A percentile compares a stretch with the other conserved stretches of the same genome.
These are phyloP conservation scores for Penicillium sclerotigenum DNA, from an alignment of 2,329 filamentous ascomycete species.

Conservation along the genomic window DNA sequence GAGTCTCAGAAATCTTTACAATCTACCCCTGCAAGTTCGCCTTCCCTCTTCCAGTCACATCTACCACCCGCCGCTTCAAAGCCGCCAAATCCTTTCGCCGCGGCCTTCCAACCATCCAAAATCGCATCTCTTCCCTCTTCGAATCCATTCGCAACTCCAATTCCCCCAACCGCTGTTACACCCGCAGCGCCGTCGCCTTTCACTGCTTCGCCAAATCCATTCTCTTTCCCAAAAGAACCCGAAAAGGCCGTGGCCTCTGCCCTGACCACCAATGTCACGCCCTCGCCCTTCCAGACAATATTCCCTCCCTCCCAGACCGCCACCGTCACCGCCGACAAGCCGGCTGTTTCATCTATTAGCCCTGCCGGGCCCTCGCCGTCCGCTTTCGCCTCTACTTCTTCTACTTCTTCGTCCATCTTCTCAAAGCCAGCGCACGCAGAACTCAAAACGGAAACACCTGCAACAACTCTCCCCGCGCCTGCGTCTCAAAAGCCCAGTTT, in stretches of 20 bases:
- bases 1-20: conserved; percentile 14
- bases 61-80: not conserved
- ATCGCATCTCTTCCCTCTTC: not conserved
- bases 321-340: not conserved
- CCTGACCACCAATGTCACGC: not conserved
- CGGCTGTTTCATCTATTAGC: not conserved
- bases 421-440: not conserved
- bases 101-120: not conserved
- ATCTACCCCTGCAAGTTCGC: not conserved
- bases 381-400: not conserved
- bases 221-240: not conserved
- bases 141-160: conserved; percentile 7
- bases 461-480: not conserved
- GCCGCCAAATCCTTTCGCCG: conserved; percentile 15
- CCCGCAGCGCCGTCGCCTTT: conserved; percentile 1
- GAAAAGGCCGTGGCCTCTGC: not conserved
- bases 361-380: not conserved
- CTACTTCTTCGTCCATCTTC: not conserved
- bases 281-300: not conserved
- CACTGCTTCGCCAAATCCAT: not conserved
- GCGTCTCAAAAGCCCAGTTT: not conserved
- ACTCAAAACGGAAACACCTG: not conserved
- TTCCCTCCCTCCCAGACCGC: not conserved
- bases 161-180: not conserved
- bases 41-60: conserved; percentile 9